These are phyloP conservation scores for Mucuna pruriens DNA, from an alignment of 306 rosid genomes.

Conservation along the genomic window DNA sequence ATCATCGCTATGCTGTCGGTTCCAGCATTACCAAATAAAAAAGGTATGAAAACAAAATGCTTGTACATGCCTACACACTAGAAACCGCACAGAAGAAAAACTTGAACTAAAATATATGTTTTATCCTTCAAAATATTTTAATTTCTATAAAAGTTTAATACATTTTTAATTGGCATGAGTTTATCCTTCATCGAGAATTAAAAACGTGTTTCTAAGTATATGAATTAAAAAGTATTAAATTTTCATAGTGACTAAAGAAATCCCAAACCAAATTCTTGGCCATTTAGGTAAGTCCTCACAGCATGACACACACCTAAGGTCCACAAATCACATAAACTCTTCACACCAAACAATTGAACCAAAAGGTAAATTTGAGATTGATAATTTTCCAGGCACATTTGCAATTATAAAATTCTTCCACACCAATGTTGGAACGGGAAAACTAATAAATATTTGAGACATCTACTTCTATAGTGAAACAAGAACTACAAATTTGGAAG, in stretches of 20 bases:
- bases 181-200: no score
- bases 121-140: no score
- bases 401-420: conserved; percentile 29
- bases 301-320: not conserved
- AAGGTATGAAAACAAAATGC: not conserved
- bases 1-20: no score
- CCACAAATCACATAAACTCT: not conserved
- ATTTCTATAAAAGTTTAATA: no score
- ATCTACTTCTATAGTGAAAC: conserved; percentile 33
- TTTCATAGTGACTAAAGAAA: no score
- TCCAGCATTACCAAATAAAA: not conserved
- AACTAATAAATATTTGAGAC: conserved; percentile 3
- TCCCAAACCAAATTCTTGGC: no score
- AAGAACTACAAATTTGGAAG: conserved; percentile 42
- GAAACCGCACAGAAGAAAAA: not conserved
- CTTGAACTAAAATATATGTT: no score
- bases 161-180: no score
- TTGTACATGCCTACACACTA: not conserved
- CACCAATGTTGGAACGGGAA: not conserved
- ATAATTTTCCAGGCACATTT: conserved; percentile 35
- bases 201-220: no score
- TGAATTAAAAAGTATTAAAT: no score
- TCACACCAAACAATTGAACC: not conserved
- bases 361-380: not conserved
- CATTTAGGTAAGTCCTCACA: not conserved